Conservation (phyloP, 2,329 filamentous ascomycete genomes). For the Plenodomus lindquistii region DNA sequence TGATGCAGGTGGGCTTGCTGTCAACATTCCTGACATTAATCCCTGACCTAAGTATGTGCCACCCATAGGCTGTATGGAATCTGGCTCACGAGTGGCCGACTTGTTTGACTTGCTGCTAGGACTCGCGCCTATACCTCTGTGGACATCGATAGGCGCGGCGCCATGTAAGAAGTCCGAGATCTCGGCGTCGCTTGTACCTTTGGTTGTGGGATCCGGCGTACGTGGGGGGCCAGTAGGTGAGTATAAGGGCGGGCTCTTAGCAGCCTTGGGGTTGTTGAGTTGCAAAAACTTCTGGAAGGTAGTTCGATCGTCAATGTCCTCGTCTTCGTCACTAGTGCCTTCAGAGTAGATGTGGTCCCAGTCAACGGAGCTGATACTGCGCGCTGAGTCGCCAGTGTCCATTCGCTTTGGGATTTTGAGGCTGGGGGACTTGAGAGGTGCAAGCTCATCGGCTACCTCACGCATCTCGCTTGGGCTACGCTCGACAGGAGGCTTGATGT, state of each 20-base stretch:
- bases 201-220: conserved; percentile 17
- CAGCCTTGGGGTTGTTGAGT: conserved; percentile 21
- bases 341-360: conserved; percentile 57
- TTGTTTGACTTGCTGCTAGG: conserved; percentile 19
- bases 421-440: conserved; percentile 33
- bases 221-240: conserved; percentile 9
- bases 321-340: conserved; percentile 52
- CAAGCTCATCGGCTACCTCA: conserved; percentile 51
- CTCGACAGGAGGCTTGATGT: conserved; percentile 39
- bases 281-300: conserved; percentile 44
- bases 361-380: conserved; percentile 47
- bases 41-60: conserved; percentile 18
- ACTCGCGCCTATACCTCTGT: conserved; percentile 45
- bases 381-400: conserved; percentile 31
- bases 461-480: conserved; percentile 54
- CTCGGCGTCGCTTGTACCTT: conserved; percentile 46
- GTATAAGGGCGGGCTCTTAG: conserved; percentile 14
- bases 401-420: conserved; percentile 24
- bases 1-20: conserved; percentile 23
- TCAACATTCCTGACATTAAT: conserved; percentile 12
- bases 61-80: conserved; percentile 34
- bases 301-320: conserved; percentile 48
- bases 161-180: conserved; percentile 43
- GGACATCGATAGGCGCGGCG: conserved; percentile 35
- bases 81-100: conserved; percentile 24